phyloP scores from a whole-genome alignment of 139 green algal genomes.

The Desmodesmus armatus region DNA sequence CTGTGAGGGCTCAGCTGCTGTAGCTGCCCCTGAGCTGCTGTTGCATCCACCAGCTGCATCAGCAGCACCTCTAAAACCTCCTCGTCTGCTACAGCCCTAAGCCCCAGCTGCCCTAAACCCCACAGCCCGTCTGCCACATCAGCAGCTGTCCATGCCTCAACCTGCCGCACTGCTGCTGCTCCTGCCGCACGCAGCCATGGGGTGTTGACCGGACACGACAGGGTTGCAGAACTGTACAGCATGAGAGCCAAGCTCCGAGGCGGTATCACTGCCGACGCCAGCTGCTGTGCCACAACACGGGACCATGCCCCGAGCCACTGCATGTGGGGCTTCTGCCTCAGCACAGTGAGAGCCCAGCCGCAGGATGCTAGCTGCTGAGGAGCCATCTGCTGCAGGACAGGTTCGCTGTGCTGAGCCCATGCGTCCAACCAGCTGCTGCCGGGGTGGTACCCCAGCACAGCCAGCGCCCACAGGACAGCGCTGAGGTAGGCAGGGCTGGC shows the following conservation, averaged over 20 bases:
- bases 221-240: slow-evolving; percentile 23
- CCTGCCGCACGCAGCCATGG: slow-evolving; percentile 19
- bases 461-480: too few species aligned
- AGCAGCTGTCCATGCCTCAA: slow-evolving; percentile 1
- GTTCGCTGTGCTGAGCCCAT: too few species aligned
- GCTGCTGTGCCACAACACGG: not conserved
- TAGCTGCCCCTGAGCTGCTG: too few species aligned
- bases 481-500: too few species aligned
- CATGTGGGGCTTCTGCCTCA: too few species aligned
- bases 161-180: not conserved
- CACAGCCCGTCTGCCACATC: slow-evolving; percentile 29
- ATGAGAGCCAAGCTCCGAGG: slow-evolving; percentile 14
- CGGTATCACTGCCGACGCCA: not conserved
- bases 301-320: too few species aligned
- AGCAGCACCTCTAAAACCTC: slow-evolving; percentile 40
- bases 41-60: slow-evolving; percentile 12
- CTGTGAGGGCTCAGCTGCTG: too few species aligned
- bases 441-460: too few species aligned
- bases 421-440: too few species aligned
- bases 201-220: not conserved
- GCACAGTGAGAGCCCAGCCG: too few species aligned
- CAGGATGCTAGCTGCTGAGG: too few species aligned
- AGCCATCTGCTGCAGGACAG: too few species aligned
- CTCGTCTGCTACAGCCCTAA: slow-evolving; percentile 10
- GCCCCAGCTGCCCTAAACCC: slow-evolving; percentile 29